phyloP scores from a whole-genome alignment of 768 basidiomycete genomes.

The Termitomyces eurrhizus region DNA sequence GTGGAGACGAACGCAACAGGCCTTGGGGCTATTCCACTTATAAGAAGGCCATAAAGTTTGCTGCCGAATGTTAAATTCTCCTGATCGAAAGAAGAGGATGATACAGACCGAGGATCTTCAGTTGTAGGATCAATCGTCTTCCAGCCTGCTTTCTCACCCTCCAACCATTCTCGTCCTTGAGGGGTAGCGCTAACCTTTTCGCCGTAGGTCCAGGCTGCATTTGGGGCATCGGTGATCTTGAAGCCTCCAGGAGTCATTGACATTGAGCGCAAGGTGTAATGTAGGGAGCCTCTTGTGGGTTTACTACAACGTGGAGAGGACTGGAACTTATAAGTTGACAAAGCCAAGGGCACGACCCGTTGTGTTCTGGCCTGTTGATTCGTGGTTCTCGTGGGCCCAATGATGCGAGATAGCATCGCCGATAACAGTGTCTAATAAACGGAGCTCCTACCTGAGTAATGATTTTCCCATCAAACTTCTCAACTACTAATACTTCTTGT shows the following conservation, averaged over 20 bases:
- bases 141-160: slow-evolving; percentile 40
- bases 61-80: slow-evolving; percentile 14
- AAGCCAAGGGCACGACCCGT: background rate
- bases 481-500: background rate
- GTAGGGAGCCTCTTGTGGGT: background rate
- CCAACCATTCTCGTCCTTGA: slow-evolving; percentile 37
- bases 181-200: slow-evolving; percentile 28
- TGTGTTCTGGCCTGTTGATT: background rate
- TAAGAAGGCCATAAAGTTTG: slow-evolving; percentile 42
- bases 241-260: slow-evolving; percentile 23
- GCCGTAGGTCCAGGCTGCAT: slow-evolving; percentile 36
- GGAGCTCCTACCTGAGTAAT: no score
- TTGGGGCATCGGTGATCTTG: slow-evolving; percentile 29
- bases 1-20: slow-evolving; percentile 73
- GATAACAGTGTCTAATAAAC: background rate
- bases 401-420: background rate
- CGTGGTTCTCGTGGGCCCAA: background rate
- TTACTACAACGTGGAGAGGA: background rate
- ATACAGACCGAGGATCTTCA: slow-evolving; percentile 29
- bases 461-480: background rate
- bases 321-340: background rate
- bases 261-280: background rate
- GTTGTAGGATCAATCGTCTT: slow-evolving; percentile 30
- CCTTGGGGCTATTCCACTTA: slow-evolving; percentile 56
- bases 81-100: background rate